Evolutionary conservation across 2,329 filamentous ascomycete species (phyloP).

Genomic region (Zymoseptoria brevis): DNA sequence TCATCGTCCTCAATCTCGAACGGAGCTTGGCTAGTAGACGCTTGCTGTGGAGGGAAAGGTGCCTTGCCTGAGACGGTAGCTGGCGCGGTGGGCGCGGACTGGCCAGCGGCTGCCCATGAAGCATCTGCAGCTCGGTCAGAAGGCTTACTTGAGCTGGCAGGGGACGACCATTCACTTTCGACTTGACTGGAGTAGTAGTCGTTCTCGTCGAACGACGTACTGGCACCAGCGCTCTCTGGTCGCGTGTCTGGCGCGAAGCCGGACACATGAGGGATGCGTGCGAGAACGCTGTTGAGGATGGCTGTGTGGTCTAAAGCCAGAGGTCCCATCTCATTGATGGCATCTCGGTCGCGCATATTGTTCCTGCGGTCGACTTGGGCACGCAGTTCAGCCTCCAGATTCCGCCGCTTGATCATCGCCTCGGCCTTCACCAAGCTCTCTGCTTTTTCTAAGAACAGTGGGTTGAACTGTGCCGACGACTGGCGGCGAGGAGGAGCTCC

Average conservation of each 20-base stretch:
- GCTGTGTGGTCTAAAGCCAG: slow-evolving; percentile 36
- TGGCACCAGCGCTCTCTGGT: slow-evolving; percentile 37
- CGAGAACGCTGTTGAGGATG: slow-evolving; percentile 51
- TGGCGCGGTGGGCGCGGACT: slow-evolving; percentile 9
- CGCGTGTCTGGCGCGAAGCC: slow-evolving; percentile 51
- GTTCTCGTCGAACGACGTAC: slow-evolving; percentile 80
- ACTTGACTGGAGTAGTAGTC: slow-evolving; percentile 91
- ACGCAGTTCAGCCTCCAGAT: slow-evolving; percentile 67
- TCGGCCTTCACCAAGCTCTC: slow-evolving; percentile 77
- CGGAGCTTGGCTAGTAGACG: slow-evolving; percentile 12
- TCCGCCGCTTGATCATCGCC: slow-evolving; percentile 68
- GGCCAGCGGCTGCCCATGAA: slow-evolving; percentile 22
- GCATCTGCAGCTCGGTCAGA: slow-evolving; percentile 39
- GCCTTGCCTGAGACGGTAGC: slow-evolving; percentile 11
- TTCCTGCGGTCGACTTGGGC: slow-evolving; percentile 61
- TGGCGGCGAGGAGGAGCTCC: slow-evolving; percentile 12
- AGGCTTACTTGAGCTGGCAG: slow-evolving; percentile 34
- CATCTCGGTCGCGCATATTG: slow-evolving; percentile 42
- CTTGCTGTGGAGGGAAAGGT: slow-evolving; percentile 8
- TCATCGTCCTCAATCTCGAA: slow-evolving; percentile 23
- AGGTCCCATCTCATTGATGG: slow-evolving; percentile 38
- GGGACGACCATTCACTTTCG: slow-evolving; percentile 62
- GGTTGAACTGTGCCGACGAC: slow-evolving; percentile 55
- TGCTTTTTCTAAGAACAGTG: slow-evolving; percentile 78
- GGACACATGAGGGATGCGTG: slow-evolving; percentile 60